Evolutionary conservation across 129 eudicot genomes (phyloP), one percentile per base, ranked within the genome.

Genomic region (Rutidosis leptorrhynchoides): DNA sequence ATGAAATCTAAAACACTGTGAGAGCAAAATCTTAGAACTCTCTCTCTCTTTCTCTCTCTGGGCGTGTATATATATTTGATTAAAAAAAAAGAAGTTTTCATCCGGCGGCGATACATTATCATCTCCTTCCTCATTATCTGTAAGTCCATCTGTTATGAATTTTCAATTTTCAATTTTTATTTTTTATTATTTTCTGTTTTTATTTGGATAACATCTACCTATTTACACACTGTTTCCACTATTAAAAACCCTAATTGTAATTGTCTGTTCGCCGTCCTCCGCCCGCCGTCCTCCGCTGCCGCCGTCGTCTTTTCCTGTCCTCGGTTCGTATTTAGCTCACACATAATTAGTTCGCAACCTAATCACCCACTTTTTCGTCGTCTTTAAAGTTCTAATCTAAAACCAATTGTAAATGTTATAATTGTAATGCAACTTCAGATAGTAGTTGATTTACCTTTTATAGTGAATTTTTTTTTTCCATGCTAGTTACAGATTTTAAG

Each of bases 41-140:
- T 23, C 49, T 12, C 48, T 66, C 59, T 69, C 75, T 21, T 62
- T 7, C 46, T 15, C 64, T 33, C 73, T 52, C 65, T 22, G 23
- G 70, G 54, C 52, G 21, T 35, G 45, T 37, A 4, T 37, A 37
- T 37, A 4, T 37, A 37, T 37, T 37, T 7, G 70, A 72, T 72
- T 72, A 54, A 55, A 33, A 72, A 63, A 46, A 14, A 1, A 72
- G 71, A 70, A 70, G 70, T 62, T 72, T 63, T 53, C 77, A 72
- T 7, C 77, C 42, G 77, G 70, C 77, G 77, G 77, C 77, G 64
- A 62, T 53, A 72, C 74, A 21, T 70, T 49, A 3, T 70, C 58
- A 17, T 71, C 52, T 33, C 40, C 54, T 25, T 67, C 72, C 14
- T 67, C 71, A 7, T 37, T 35, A 30, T 62, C 77, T 54, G 77